Evolutionary conservation across 306 rosid species (phyloP), one percentile per base, ranked within the genome.

Genomic region (Cicer cuneatum): DNA sequence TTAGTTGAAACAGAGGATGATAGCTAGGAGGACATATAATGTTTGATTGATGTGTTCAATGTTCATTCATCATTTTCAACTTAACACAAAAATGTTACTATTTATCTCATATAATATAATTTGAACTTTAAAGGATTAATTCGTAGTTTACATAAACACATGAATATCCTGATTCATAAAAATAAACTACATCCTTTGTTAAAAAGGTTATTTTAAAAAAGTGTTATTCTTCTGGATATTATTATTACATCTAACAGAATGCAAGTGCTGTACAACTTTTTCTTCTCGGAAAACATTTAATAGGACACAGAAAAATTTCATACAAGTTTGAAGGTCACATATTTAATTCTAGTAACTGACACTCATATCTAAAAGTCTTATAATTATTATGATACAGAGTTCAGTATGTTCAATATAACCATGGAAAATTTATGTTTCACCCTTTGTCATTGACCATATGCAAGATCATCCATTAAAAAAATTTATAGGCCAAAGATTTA

Each of bases 391-490:
- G 60, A 42, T 16, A 56, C 14, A 10, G 53, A 41, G 48, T 65
- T 72, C 61, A 58, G 42, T 56, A 10, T 10, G 47, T 66, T 73
- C 7, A 52, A 37, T 14, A 37, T 24, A 68, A 9, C 11, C 15
- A 7, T 39, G 60, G 51, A 40, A 65, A 65, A 66, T 38, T 33
- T 47, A 21, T 56, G 58, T 45, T 16, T 58, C 60, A 56, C 56
- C 8, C 2, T 66, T 66, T 61, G 76, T 54, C 80, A 71, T 74
- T 33, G 18, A 38, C 2, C 65, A 76, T 71, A 69, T 71, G 47
- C 62, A 48, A 58, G 38, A 53, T 75, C 61, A 75, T 75, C 46
- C 62, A 80, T 70, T 69, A 19, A 71, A 64, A 66, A n/a, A 40
- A 9, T 60, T 69, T 75, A 18, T 59, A 58, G 12, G 21, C 71